Base-by-base conservation (phyloP, 768 basidiomycete species). In the Panaeolus papilionaceus region DNA sequence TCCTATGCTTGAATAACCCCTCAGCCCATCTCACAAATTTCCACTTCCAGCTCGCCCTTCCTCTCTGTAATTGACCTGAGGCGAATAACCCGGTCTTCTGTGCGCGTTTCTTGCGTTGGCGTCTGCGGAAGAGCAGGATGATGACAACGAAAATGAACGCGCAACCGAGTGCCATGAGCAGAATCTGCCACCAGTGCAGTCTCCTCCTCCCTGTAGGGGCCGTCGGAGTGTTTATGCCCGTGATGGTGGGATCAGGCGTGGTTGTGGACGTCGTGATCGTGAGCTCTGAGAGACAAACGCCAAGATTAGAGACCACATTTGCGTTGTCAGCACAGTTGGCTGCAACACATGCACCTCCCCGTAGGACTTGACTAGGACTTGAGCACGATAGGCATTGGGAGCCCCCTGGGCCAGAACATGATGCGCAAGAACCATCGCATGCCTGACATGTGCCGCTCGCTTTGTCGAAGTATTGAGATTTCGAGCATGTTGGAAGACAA, bases 101-200 rank as follows among this genome's bases (percentile, higher is more conserved):
- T 77, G 79, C 88, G 38, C 91, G 87, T 71, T 85, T 84, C 75
- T 89, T 90, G 72, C 90, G 86, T 49, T 87, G 88, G 39, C 86
- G 87, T 5, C 92, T 84, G 26, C 94, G 87, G 88, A 89, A 93
- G 70, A 83, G 84, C 81, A 87, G 84, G 68, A 95, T 75, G 67
- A 93, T 75, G 58, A 84, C 79, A 61, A 94, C 70, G 75, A 93
- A 89, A 77, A 95, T 89, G 78, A 94, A 92, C 12, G 89, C 90
- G 75, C 90, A 92, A 11, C 92, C 92, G 38, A 94, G 87, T 1
- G 88, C 83, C 91, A 94, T 94, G 69, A 94, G 85, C 44, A 95
- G 81, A 69, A 94, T 94, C 78, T 95, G 84, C 93, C 93, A 94
- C 93, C 93, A 95, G 67, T 83, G 77, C 3, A 94, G 80, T 16